These are phyloP conservation scores for Colletotrichum somersetense DNA, from an alignment of 2,329 filamentous ascomycete species.

Conservation along the genomic window DNA sequence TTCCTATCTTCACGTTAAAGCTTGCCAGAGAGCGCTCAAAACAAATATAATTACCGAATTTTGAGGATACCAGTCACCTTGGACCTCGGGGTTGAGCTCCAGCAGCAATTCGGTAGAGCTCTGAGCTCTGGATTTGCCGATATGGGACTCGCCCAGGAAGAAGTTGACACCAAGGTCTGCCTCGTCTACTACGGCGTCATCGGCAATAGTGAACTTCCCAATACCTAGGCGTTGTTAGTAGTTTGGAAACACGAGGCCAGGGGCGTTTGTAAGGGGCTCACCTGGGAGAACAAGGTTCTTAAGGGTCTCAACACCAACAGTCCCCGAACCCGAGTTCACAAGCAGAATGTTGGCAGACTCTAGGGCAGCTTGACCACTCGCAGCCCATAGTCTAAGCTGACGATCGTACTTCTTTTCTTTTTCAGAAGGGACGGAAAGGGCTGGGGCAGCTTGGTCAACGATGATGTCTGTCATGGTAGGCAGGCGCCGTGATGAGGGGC, in stretches of 20 bases:
- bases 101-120: slow-evolving; percentile 81
- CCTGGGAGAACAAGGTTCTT: slow-evolving; percentile 97
- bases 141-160: slow-evolving; percentile 84
- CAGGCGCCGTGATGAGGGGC: background rate
- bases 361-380: slow-evolving; percentile 88
- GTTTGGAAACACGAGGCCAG: background rate
- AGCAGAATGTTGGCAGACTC: slow-evolving; percentile 94
- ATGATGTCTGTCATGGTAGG: slow-evolving; percentile 59
- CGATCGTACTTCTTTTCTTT: slow-evolving; percentile 89
- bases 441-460: slow-evolving; percentile 59
- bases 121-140: slow-evolving; percentile 83
- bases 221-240: slow-evolving; percentile 69
- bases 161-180: slow-evolving; percentile 95
- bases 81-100: slow-evolving; percentile 93
- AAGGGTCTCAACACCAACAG: slow-evolving; percentile 88
- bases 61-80: slow-evolving; percentile 77
- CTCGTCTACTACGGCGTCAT: slow-evolving; percentile 81
- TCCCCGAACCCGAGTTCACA: slow-evolving; percentile 87
- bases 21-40: background rate
- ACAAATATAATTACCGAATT: slow-evolving; percentile 55
- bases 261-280: slow-evolving; percentile 48
- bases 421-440: slow-evolving; percentile 67
- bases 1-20: slow-evolving; percentile 43
- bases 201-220: slow-evolving; percentile 91
- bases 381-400: slow-evolving; percentile 95